phyloP scores from a whole-genome alignment of 495 filamentous ascomycete species.

The Alectoria sarmentosa region DNA sequence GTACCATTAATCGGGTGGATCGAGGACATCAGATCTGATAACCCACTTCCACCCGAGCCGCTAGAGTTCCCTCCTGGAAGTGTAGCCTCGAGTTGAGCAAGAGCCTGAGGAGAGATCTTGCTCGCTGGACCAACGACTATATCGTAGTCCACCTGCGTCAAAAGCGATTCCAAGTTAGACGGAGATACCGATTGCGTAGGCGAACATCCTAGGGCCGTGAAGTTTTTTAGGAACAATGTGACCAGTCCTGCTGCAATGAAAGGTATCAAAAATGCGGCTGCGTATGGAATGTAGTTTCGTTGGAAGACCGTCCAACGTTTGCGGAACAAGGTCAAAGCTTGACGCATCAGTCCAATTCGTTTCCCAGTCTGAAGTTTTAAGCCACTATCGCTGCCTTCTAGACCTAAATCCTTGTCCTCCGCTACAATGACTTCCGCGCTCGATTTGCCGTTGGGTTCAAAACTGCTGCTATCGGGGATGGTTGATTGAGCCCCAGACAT shows the following conservation, averaged over 20 bases:
- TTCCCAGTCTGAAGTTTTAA: conserved; percentile 61
- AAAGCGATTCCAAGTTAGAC: conserved; percentile 35
- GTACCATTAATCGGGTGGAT: conserved; percentile 54
- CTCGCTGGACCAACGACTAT: conserved; percentile 57
- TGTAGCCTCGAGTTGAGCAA: conserved; percentile 37
- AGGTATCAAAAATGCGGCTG: conserved; percentile 64
- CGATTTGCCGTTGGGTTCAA: conserved; percentile 1
- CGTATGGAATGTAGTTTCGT: conserved; percentile 66
- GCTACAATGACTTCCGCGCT: conserved; percentile 14
- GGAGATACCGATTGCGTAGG: conserved; percentile 37
- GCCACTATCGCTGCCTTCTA: conserved; percentile 19
- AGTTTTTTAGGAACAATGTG: conserved; percentile 59
- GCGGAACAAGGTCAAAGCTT: conserved; percentile 64
- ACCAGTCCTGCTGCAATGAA: conserved; percentile 69
- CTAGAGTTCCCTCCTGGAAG: conserved; percentile 29
- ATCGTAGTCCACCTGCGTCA: conserved; percentile 34
- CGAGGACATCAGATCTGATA: conserved; percentile 22
- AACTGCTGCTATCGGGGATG: neutral
- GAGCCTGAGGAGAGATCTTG: conserved; percentile 35
- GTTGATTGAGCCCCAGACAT: conserved; percentile 28
- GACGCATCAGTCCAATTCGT: conserved; percentile 53
- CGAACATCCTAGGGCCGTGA: conserved; percentile 50
- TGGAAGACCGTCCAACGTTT: conserved; percentile 73
- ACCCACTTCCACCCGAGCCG: conserved; percentile 16
- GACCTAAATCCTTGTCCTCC: conserved; percentile 16